Evolutionary conservation across 1,284 basidiomycete species (phyloP), one percentile per base, ranked within the genome.

Genomic region (Cystobasidium pallidum): DNA sequence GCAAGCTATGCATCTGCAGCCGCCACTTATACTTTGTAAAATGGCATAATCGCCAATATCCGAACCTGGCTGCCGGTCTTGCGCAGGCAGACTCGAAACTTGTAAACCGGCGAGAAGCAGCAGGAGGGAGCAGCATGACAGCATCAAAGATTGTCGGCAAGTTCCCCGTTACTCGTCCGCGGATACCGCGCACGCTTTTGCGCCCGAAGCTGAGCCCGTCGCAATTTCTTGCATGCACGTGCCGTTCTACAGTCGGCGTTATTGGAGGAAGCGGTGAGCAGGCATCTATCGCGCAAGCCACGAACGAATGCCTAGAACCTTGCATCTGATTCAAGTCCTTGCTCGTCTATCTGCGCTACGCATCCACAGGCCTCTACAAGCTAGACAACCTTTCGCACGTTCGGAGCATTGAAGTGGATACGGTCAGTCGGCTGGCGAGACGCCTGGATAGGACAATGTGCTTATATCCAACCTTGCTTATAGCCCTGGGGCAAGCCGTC

Each of bases 401-500:
- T 90, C 91, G 89, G 78, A 84, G 86, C 47, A 85, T 84, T 68
- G 79, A 82, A 41, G 79, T 83, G 52, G 79, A 81, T 34, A 84
- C 83, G 3, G 82, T 81, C 47, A 61, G 80, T 65, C 19, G 11
- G 28, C 15, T 6, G 15, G 3, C 58, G 32, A 32, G 45, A 39
- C 34, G 52, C 39, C 47, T 51, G 59, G 32, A 34, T 11, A 4
- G 21, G 21, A 66, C 15, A 88, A 32, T 39, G 13, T 39, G 87
- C 88, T 80, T 51, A 49, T 63, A 39, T 26, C 28, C 4, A n/a
- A 61, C 58, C 58, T 61, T 3, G 43, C 43, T 19, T n/a, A 64
- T 77, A 94, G 89, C 95, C 95, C 17, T 99, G 95, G 95, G 95
- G 95, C 28, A 84, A 86, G 75, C 91, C 95, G 0, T 93, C 91